These are phyloP conservation scores for Toxicodendron radicans DNA, from an alignment of 345 rosid genomes.

Conservation along the genomic window DNA sequence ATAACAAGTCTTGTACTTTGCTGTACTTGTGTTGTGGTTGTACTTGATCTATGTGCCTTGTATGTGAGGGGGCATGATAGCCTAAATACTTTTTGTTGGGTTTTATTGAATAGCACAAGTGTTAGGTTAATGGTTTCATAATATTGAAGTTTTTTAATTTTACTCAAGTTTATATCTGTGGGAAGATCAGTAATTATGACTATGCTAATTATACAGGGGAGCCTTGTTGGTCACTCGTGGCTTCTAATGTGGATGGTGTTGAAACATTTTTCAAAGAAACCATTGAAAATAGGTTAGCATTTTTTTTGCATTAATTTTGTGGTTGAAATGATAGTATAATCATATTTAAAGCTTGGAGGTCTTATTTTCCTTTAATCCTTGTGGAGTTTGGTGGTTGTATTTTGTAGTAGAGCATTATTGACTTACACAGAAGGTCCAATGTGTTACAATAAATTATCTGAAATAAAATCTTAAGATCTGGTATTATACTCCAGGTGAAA, in stretches of 20 bases:
- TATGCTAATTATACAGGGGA: slow-evolving; percentile 56
- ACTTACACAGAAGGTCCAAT: background rate
- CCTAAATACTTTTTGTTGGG: background rate
- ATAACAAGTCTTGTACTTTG: background rate
- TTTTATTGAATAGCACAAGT: background rate
- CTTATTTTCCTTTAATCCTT: background rate
- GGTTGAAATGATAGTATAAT: background rate
- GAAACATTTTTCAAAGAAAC: slow-evolving; percentile 86
- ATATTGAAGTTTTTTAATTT: background rate
- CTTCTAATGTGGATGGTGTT: slow-evolving; percentile 60
- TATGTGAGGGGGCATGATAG: background rate
- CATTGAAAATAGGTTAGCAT: slow-evolving; percentile 73
- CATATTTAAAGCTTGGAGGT: background rate
- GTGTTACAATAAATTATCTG: no score
- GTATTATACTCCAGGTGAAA: background rate
- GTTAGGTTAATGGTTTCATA: background rate
- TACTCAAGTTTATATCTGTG: background rate
- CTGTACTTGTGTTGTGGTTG: background rate
- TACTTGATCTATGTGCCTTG: background rate
- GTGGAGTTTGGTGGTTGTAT: background rate
- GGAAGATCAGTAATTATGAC: slow-evolving; percentile 12
- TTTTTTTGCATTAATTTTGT: slow-evolving; percentile 23
- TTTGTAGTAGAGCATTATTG: background rate
- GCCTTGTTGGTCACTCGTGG: slow-evolving; percentile 75
- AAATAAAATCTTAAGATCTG: no score